Evolutionary conservation across 495 filamentous ascomycete species (phyloP).

Genomic region (Ascodesmis nigricans): DNA sequence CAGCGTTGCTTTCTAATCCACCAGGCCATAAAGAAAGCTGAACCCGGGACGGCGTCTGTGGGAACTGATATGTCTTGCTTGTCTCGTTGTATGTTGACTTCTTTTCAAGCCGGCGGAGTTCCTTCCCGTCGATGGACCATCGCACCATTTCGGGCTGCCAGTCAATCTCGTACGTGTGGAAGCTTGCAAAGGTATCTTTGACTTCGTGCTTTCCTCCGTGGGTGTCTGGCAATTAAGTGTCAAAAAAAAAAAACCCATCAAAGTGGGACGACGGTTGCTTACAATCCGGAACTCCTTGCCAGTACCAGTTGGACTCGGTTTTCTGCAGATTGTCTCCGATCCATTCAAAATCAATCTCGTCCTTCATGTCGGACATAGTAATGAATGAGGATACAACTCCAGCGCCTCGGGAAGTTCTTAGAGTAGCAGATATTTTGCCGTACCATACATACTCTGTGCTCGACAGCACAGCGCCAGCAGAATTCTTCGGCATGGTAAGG

Average conservation of each 20-base stretch:
- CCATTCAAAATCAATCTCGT: constrained; percentile 95
- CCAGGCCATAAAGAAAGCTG: constrained; percentile 94
- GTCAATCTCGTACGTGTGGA: constrained; percentile 79
- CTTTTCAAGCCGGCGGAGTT: constrained; percentile 49
- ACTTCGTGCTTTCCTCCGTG: constrained; percentile 50
- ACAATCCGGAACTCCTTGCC: constrained; percentile 85
- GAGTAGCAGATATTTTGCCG: constrained; percentile 62
- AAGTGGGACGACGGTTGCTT: constrained; percentile 25
- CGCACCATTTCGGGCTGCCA: constrained; percentile 70
- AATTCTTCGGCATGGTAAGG: constrained; percentile 65
- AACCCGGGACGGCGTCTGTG: constrained; percentile 81
- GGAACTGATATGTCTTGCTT: constrained; percentile 61
- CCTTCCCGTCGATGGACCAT: constrained; percentile 66
- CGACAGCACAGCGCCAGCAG: constrained; percentile 69
- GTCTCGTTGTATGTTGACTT: constrained; percentile 68
- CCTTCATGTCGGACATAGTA: constrained; percentile 78
- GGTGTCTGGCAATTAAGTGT: constrained; percentile 31
- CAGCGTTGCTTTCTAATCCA: constrained; percentile 50
- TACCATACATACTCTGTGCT: constrained; percentile 93
- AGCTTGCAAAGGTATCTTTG: constrained; percentile 52
- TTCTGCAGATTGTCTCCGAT: constrained; percentile 55
- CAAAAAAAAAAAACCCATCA: neutral
- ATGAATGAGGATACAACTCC: constrained; percentile 96
- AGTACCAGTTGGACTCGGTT: constrained; percentile 91
- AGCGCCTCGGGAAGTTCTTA: constrained; percentile 64